Evolutionary conservation across 176 grass and related monocot species (phyloP).

Genomic region (Avena atlantica): DNA sequence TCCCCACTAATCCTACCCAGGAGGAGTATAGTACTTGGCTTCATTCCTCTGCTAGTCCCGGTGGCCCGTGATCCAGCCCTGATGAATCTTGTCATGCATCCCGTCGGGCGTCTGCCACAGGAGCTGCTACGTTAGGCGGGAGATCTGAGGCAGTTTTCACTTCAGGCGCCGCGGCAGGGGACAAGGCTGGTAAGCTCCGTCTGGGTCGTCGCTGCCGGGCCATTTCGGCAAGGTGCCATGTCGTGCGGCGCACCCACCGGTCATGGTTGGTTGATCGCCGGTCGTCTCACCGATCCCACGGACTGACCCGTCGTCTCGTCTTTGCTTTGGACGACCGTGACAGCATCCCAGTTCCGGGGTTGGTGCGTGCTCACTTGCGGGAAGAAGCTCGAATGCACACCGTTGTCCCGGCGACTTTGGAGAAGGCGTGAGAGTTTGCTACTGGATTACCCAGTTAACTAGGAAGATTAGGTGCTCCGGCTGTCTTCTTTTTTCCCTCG

Average conservation of each 20-base stretch:
- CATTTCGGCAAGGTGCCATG: background rate
- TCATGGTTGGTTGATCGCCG: background rate
- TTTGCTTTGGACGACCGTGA: background rate
- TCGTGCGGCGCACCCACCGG: background rate
- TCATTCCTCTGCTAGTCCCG: background rate
- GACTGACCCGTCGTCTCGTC: background rate
- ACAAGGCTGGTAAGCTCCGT: background rate
- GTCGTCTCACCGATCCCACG: background rate
- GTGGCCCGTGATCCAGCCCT: conserved; percentile 5
- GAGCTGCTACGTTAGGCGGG: conserved; percentile 11
- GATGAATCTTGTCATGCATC: background rate
- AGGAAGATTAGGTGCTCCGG: too few species aligned
- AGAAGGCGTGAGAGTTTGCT: too few species aligned
- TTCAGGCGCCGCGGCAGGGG: background rate
- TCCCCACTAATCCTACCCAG: too few species aligned
- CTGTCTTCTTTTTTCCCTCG: too few species aligned
- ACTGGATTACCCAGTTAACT: too few species aligned
- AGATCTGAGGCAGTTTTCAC: background rate
- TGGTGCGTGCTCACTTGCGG: background rate
- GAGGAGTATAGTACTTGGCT: background rate
- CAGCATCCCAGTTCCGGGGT: background rate
- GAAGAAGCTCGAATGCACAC: background rate
- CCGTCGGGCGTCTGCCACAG: background rate
- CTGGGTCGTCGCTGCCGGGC: background rate
- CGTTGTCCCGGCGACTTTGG: background rate